Evolutionary conservation across 805 yeast species (phyloP).

Genomic region (Nematodospora valgi): DNA sequence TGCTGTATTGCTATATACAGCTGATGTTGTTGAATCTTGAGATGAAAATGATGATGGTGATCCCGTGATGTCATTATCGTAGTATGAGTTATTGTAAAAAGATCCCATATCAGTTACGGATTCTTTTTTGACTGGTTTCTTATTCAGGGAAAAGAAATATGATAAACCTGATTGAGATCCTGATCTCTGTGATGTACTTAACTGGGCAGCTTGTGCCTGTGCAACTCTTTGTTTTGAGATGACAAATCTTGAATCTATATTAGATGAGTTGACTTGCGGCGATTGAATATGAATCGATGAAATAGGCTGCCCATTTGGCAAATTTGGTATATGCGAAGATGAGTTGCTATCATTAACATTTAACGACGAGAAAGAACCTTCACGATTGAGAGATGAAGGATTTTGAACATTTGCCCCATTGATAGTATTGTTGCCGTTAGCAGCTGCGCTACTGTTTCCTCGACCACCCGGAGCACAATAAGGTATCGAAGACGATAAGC

Average conservation of each 20-base stretch:
- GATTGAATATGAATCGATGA: conserved; percentile 66
- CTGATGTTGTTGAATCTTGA: conserved; percentile 28
- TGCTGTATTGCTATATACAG: conserved; percentile 11
- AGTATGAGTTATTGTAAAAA: conserved; percentile 36
- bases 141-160: conserved; percentile 45
- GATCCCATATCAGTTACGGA: conserved; percentile 41
- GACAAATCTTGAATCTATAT: conserved; percentile 82
- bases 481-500: conserved; percentile 60
- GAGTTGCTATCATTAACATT: conserved; percentile 3
- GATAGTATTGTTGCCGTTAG: conserved; percentile 30
- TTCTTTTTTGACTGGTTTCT: conserved; percentile 25
- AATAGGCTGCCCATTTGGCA: conserved; percentile 56
- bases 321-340: conserved; percentile 40
- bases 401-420: conserved; percentile 21
- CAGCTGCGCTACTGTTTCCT: conserved; percentile 22
- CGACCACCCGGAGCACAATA: conserved; percentile 70
- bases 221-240: conserved; percentile 74
- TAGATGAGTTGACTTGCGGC: conserved; percentile 55
- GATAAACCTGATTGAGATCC: conserved; percentile 45
- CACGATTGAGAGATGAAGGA: conserved; percentile 3
- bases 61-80: conserved; percentile 21
- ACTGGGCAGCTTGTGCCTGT: conserved; percentile 45
- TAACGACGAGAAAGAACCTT: conserved; percentile 9
- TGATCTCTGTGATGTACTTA: conserved; percentile 31
- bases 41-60: conserved; percentile 36